phyloP scores from a whole-genome alignment of 495 filamentous ascomycete species.

The Penicillium turbatum region DNA sequence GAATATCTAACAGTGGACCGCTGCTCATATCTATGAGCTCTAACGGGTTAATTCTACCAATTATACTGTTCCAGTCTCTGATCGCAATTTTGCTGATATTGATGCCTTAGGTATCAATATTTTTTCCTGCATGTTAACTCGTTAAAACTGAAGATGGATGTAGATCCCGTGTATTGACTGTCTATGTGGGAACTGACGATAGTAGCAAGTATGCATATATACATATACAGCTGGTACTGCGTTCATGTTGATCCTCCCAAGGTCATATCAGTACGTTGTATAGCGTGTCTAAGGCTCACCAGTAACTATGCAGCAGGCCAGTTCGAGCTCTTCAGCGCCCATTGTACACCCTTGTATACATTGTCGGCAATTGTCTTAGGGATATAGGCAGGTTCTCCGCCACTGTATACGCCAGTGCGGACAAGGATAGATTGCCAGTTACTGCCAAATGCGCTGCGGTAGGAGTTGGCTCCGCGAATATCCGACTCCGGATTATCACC shows the following conservation, averaged over 20 bases:
- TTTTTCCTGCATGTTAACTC: too few relatives aligned
- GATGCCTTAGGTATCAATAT: too few relatives aligned
- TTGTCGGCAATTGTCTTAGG: conserved; percentile 62
- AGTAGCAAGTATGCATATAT: conserved; percentile 3
- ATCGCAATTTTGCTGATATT: too few relatives aligned
- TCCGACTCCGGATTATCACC: conserved; percentile 94
- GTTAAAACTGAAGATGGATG: too few relatives aligned
- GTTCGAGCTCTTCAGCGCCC: conserved; percentile 51
- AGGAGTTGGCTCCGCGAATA: conserved; percentile 83
- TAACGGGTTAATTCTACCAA: too few relatives aligned
- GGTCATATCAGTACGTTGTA: not conserved
- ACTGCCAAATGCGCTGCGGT: conserved; percentile 58
- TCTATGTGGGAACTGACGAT: not conserved
- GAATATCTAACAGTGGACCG: too few relatives aligned
- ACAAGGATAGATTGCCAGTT: conserved; percentile 81
- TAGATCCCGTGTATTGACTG: not conserved
- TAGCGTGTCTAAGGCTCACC: not conserved
- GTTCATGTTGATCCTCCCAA: not conserved
- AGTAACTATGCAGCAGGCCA: conserved; percentile 29
- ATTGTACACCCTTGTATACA: conserved; percentile 63
- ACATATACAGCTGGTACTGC: not conserved
- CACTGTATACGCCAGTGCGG: conserved; percentile 71
- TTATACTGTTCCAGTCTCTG: too few relatives aligned
- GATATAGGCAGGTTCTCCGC: conserved; percentile 51
- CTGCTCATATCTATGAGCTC: too few relatives aligned